Evolutionary conservation across 148 eudicot species (phyloP), one percentile per base, ranked within the genome.

Genomic region (Fagopyrum homotropicum): DNA sequence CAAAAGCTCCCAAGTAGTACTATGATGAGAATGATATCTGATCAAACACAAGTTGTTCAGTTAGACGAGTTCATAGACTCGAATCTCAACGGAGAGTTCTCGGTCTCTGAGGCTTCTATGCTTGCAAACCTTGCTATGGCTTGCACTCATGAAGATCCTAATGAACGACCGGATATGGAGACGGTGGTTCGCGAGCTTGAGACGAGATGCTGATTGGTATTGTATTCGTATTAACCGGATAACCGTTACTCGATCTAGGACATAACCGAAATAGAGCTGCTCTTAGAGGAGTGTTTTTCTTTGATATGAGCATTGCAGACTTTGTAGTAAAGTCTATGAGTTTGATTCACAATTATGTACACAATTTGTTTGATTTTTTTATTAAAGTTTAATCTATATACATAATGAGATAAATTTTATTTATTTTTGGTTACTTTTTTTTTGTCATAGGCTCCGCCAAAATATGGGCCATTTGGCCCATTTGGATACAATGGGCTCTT

Each of bases 101-200:
- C 84, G 3, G 75, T 72, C 7, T 69, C 77, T 7, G 91, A 92
- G 71, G 97, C 88, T 0, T 60, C 79, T 26, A 84, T 74, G 76
- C 69, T 92, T 46, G 83, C 88, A 0, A 83, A 76, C 52, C 79
- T 90, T 9, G 98, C 89, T 7, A n/a, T 88, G 77, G 77, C 71
- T 46, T 92, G 98, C 80, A 90, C 89, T 5, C 69, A 83, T 70
- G 98, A 95, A 82, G 64, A 72, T 75, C 93, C 96, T 0, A 90
- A 84, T 4, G 81, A 79, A 51, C 84, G 98, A 79, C 93, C 96
- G 19, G 79, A 73, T 54, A 90, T 95, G 86, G 90, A 74, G 26
- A 78, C 19, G 10, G 97, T 92, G 50, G 77, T 87, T 17, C 72
- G 79, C 30, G 91, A 84, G 75, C 81, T 94, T 54, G 69, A 61